Evolutionary conservation across 768 basidiomycete genomes (phyloP).

Genomic region (Russula sp.): DNA sequence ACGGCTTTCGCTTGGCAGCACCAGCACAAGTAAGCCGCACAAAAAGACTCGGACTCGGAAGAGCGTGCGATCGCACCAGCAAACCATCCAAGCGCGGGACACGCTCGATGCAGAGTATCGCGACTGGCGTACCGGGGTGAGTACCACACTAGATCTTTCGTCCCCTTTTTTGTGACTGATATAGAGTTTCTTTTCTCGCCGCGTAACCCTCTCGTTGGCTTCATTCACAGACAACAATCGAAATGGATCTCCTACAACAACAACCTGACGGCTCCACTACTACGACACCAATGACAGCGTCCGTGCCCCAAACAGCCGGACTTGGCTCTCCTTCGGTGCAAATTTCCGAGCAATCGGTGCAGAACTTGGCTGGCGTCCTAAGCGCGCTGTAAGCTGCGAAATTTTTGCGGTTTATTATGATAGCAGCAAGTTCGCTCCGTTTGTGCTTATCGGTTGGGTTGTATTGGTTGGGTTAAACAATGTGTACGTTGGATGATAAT

Average conservation of each 20-base stretch:
- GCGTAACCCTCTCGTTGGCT: neutral
- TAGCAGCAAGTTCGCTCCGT: neutral
- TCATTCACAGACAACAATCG: neutral
- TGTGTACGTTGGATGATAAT: neutral
- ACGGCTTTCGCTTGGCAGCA: neutral
- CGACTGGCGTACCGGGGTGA: neutral
- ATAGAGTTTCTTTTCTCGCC: neutral
- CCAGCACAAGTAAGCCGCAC: neutral
- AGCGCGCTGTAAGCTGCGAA: constrained; percentile 4
- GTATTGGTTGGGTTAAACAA: neutral
- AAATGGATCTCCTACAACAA: neutral
- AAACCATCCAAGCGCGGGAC: constrained; percentile 15
- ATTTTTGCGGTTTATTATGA: neutral
- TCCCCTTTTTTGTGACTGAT: neutral
- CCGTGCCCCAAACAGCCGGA: neutral
- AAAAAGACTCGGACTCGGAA: constrained; percentile 9
- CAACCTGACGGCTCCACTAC: neutral
- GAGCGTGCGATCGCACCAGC: constrained; percentile 4
- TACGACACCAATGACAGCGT: neutral
- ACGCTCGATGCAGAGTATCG: constrained; percentile 17
- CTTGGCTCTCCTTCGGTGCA: neutral
- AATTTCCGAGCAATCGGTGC: constrained; percentile 9
- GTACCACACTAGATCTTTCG: neutral
- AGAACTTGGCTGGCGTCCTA: constrained; percentile 11
- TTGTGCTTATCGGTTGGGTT: neutral